These are phyloP conservation scores for Venturiaceae sp. DNA, from an alignment of 2,329 filamentous ascomycete genomes.

Conservation along the genomic window DNA sequence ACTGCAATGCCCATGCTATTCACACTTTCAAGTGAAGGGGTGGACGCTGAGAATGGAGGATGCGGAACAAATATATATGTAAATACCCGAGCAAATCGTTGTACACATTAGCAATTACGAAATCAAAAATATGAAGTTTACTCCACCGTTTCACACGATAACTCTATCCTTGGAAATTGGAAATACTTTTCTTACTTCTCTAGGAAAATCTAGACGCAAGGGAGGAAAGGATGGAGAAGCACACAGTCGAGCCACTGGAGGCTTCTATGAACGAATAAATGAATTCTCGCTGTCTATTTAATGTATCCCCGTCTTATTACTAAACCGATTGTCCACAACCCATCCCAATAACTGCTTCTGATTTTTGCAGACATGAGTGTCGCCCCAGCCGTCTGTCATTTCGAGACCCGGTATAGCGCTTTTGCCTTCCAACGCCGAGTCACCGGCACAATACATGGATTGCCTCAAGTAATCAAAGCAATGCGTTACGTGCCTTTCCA, in stretches of 20 bases:
- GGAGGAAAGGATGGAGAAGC: too few species aligned
- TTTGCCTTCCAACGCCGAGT: constrained; percentile 6
- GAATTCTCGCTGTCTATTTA: too few species aligned
- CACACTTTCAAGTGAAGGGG: constrained; percentile 31
- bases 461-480: constrained; percentile 9
- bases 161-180: too few species aligned
- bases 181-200: too few species aligned
- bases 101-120: too few species aligned
- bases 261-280: too few species aligned
- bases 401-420: neutral
- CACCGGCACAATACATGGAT: constrained; percentile 2
- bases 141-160: too few species aligned
- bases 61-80: neutral
- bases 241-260: too few species aligned
- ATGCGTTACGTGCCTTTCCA: constrained; percentile 8
- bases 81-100: too few species aligned
- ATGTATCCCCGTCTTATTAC: constrained; percentile 7
- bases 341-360: neutral
- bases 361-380: constrained; percentile 9
- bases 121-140: too few species aligned
- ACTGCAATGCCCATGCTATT: constrained; percentile 37
- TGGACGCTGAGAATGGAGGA: neutral
- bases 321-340: constrained; percentile 6
- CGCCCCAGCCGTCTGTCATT: constrained; percentile 9
- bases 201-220: too few species aligned